These are phyloP conservation scores for Saccharum officinarum DNA, from an alignment of 176 grass and related monocot genomes.

Conservation along the genomic window DNA sequence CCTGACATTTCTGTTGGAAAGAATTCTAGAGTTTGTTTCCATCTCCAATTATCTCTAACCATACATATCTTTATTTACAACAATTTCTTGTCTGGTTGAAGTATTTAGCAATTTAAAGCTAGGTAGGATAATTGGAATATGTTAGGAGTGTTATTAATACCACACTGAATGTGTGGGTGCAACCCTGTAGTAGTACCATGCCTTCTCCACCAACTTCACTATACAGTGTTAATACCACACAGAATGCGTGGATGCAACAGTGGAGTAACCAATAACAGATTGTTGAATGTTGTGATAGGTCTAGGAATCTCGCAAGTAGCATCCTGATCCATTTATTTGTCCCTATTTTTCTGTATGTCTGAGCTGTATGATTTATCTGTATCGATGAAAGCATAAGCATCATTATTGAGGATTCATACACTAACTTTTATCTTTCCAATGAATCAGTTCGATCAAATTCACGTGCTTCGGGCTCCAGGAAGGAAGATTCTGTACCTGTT, in stretches of 20 bases:
- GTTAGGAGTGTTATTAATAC: constrained; percentile 26
- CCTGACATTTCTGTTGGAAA: no score
- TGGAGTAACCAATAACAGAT: neutral
- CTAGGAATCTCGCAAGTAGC: constrained; percentile 14
- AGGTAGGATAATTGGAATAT: neutral
- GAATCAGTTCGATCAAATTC: constrained; percentile 46
- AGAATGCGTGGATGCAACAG: constrained; percentile 13
- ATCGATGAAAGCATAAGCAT: constrained; percentile 4
- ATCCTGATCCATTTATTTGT: neutral
- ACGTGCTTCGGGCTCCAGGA: constrained; percentile 44
- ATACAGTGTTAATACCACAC: constrained; percentile 5
- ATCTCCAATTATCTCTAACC: neutral
- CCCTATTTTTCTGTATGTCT: neutral
- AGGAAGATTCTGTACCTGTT: constrained; percentile 54
- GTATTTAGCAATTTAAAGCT: constrained; percentile 37
- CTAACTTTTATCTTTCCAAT: constrained; percentile 22
- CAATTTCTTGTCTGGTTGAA: neutral
- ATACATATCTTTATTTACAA: no score
- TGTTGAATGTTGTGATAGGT: constrained; percentile 14
- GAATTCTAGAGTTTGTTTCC: no score
- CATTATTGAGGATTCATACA: constrained; percentile 1
- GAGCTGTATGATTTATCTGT: neutral
- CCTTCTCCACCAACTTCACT: constrained; percentile 45
- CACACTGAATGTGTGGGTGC: constrained; percentile 16
- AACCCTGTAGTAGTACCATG: constrained; percentile 34